phyloP scores from a whole-genome alignment of 805 yeast species.

The Zygosaccharomyces bisporus region DNA sequence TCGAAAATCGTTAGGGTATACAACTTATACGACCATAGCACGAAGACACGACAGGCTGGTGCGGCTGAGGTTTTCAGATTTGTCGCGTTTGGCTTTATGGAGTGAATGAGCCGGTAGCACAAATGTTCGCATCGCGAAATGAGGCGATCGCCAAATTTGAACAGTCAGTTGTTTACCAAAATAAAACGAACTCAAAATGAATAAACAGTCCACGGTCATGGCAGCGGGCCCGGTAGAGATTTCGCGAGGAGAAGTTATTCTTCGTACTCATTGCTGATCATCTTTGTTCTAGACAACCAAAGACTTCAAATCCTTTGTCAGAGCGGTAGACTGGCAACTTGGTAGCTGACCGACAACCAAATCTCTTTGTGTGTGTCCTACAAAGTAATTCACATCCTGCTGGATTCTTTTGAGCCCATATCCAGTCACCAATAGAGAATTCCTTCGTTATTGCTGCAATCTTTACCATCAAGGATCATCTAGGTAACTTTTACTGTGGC shows the following conservation, averaged over 20 bases:
- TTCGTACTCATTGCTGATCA: neutral
- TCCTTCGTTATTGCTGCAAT: neutral
- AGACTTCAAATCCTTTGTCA: neutral
- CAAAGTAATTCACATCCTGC: neutral
- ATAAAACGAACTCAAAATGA: neutral
- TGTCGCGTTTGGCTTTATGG: conserved; percentile 7
- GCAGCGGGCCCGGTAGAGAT: neutral
- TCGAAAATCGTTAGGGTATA: neutral
- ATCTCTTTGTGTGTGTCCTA: neutral
- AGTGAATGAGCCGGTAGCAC: neutral
- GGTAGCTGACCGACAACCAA: neutral
- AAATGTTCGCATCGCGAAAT: neutral
- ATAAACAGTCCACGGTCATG: neutral
- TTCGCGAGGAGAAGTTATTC: neutral
- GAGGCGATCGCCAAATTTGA: neutral
- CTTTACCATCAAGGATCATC: neutral
- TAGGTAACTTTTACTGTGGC: neutral
- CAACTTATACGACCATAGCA: neutral
- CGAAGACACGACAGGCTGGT: neutral
- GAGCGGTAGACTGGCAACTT: neutral
- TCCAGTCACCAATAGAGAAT: neutral
- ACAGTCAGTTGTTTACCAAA: neutral
- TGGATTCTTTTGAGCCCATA: neutral
- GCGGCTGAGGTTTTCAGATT: neutral
- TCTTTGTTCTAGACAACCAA: neutral